A percentile compares a stretch with the other conserved stretches of the same genome.
phyloP scores from a whole-genome alignment of 2,329 filamentous ascomycete genomes.

The Xylaria sp. region DNA sequence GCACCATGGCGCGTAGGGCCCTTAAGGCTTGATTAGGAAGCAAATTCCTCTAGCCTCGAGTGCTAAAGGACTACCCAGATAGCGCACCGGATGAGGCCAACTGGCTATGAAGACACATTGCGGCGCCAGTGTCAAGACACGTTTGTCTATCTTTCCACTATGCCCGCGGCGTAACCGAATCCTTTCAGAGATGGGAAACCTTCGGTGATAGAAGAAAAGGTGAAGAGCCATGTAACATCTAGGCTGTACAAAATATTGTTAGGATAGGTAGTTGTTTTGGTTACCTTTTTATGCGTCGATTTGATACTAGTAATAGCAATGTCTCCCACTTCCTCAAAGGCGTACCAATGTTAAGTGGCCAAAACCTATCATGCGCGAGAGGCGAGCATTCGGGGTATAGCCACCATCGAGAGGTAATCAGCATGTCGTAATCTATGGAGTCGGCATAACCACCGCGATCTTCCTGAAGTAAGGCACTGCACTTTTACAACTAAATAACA shows the following conservation, averaged over 20 bases:
- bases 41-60: neutral
- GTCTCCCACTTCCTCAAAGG: neutral
- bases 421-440: too few relatives aligned
- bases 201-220: neutral
- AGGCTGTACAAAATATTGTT: neutral
- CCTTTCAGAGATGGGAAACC: neutral
- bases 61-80: too few relatives aligned
- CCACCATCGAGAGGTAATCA: too few relatives aligned
- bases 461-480: neutral
- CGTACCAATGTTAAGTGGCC: neutral
- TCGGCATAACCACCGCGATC: neutral
- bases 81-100: too few relatives aligned
- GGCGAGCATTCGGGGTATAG: too few relatives aligned
- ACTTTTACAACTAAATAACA: too few relatives aligned
- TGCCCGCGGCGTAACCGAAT: neutral
- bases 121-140: neutral
- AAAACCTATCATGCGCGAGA: too few relatives aligned
- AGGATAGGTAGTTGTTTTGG: neutral
- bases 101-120: neutral
- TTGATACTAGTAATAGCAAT: neutral
- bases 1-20: slow-evolving; percentile 47
- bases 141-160: neutral
- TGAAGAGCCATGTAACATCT: slow-evolving; percentile 3
- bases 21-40: slow-evolving; percentile 35
- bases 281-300: neutral